These are phyloP conservation scores for Aureobasidium uvarum DNA, from an alignment of 2,329 filamentous ascomycete species.

Conservation along the genomic window DNA sequence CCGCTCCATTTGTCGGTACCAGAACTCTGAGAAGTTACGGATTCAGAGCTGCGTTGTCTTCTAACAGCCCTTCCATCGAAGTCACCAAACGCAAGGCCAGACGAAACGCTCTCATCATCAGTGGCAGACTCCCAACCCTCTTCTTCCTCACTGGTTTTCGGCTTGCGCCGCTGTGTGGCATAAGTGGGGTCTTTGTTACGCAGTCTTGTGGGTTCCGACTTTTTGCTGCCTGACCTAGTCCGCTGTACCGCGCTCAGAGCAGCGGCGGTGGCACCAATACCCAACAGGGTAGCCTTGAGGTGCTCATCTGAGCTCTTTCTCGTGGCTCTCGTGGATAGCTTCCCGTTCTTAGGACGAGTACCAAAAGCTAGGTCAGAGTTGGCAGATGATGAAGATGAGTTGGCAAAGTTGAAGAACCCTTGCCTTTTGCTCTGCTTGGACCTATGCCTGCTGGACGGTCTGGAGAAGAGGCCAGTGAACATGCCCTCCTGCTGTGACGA, in stretches of 20 bases:
- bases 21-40: slow-evolving; percentile 54
- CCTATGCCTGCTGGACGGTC: slow-evolving; percentile 30
- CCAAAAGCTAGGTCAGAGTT: slow-evolving; percentile 51
- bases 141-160: slow-evolving; percentile 48
- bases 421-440: slow-evolving; percentile 35
- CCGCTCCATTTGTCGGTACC: slow-evolving; percentile 59
- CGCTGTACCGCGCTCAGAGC: slow-evolving; percentile 48
- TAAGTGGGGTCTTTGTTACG: slow-evolving; percentile 35
- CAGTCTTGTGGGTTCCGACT: slow-evolving; percentile 39
- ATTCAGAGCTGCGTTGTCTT: slow-evolving; percentile 51
- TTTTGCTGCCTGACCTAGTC: slow-evolving; percentile 33
- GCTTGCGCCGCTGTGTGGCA: slow-evolving; percentile 29
- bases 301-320: slow-evolving; percentile 44
- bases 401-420: slow-evolving; percentile 52
- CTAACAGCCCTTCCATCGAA: slow-evolving; percentile 39
- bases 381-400: slow-evolving; percentile 48
- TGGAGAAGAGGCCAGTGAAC: slow-evolving; percentile 37
- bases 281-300: slow-evolving; percentile 48
- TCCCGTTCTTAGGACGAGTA: slow-evolving; percentile 29
- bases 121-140: slow-evolving; percentile 58
- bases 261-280: slow-evolving; percentile 50
- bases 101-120: slow-evolving; percentile 55
- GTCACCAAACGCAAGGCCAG: slow-evolving; percentile 61
- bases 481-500: slow-evolving; percentile 31
- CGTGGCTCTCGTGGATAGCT: slow-evolving; percentile 28